Conservation (phyloP, 1,284 basidiomycete species). For the Agaricales sp. region DNA sequence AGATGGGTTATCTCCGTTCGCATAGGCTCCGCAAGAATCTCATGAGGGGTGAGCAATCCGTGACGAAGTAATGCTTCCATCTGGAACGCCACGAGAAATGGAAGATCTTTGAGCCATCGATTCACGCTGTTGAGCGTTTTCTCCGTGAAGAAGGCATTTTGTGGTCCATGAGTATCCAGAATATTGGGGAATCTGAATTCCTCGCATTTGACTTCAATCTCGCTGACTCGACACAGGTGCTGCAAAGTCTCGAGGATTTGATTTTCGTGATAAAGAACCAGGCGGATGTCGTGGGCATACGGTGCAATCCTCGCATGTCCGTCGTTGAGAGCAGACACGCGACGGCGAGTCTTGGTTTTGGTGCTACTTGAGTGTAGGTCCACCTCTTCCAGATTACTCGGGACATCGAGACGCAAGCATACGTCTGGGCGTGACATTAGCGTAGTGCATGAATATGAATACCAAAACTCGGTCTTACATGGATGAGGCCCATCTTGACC, state of each 20-base stretch:
- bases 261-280: conserved; percentile 37
- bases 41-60: conserved; percentile 42
- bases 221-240: conserved; percentile 41
- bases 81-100: conserved; percentile 62
- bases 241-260: conserved; percentile 25
- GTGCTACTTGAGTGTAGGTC: conserved; percentile 38
- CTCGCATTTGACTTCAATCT: conserved; percentile 34
- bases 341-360: conserved; percentile 38
- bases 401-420: conserved; percentile 54
- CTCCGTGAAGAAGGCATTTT: conserved; percentile 36
- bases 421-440: conserved; percentile 28
- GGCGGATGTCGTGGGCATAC: conserved; percentile 57
- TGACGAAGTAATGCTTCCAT: conserved; percentile 55
- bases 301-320: conserved; percentile 46
- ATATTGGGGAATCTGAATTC: conserved; percentile 24
- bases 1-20: conserved; percentile 23
- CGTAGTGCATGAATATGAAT: too few species aligned
- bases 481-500: neutral
- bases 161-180: conserved; percentile 33
- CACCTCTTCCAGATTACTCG: conserved; percentile 49
- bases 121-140: conserved; percentile 35
- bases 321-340: conserved; percentile 43
- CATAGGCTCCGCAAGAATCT: conserved; percentile 32
- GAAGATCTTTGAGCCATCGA: conserved; percentile 29
- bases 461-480: neutral